These are phyloP conservation scores for Gentiana dahurica DNA, from an alignment of 257 asterid species.

Conservation along the genomic window DNA sequence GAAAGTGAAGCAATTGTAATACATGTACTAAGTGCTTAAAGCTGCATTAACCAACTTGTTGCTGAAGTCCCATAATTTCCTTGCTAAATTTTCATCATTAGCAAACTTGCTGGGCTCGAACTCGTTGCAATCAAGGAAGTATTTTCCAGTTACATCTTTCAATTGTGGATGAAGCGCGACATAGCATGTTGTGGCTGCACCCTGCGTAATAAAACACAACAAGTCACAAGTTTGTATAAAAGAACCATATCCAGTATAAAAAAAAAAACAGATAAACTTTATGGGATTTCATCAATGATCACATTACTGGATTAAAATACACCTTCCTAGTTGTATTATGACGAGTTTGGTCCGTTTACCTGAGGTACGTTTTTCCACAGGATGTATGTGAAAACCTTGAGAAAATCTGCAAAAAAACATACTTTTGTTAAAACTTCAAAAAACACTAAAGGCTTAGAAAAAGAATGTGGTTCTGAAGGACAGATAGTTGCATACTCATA, in stretches of 20 bases:
- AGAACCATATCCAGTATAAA: background rate
- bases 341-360: conserved; percentile 25
- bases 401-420: conserved; percentile 27
- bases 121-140: conserved; percentile 51
- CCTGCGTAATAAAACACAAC: conserved; percentile 20
- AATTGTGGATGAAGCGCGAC: conserved; percentile 52
- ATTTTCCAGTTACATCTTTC: conserved; percentile 48
- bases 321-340: background rate
- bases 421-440: conserved; percentile 2
- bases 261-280: background rate
- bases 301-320: background rate
- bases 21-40: conserved; percentile 12
- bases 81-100: conserved; percentile 32
- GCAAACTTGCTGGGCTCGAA: conserved; percentile 29
- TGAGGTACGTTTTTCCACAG: conserved; percentile 85
- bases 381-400: conserved; percentile 35
- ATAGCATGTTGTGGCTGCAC: conserved; percentile 75
- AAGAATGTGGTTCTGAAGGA: background rate
- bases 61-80: conserved; percentile 65
- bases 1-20: background rate
- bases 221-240: background rate
- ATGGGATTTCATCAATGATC: background rate
- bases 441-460: background rate
- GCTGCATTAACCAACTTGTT: conserved; percentile 37
- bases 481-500: conserved; percentile 30